Evolutionary conservation across 78 protist genomes (phyloP).

Genomic region (Tieghemostelium lacteum): DNA sequence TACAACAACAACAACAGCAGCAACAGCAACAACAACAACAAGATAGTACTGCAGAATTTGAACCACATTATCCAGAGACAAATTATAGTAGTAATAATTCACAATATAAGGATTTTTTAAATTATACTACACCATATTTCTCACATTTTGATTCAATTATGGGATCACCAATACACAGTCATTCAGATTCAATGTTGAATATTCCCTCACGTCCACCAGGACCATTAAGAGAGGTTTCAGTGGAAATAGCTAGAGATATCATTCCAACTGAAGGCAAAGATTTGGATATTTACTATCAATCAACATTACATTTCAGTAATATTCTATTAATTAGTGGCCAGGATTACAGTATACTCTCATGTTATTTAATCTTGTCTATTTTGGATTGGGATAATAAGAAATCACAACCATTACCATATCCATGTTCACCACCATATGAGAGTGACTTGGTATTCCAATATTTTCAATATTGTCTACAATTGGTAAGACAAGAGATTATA

Average conservation of each 20-base stretch:
- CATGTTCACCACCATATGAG: constrained; percentile 67
- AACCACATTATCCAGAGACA: background rate
- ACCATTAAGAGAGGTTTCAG: constrained; percentile 28
- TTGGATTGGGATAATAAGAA: constrained; percentile 76
- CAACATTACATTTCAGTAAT: constrained; percentile 42
- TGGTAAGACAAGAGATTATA: constrained; percentile 61
- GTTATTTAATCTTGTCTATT: constrained; percentile 36
- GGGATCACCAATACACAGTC: constrained; percentile 32
- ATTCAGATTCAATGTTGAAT: constrained; percentile 22
- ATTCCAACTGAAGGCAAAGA: constrained; percentile 65
- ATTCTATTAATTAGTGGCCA: background rate
- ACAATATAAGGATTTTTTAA: constrained; percentile 44
- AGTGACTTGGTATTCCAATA: constrained; percentile 70
- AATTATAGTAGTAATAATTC: background rate
- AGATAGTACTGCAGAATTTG: background rate
- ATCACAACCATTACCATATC: constrained; percentile 63
- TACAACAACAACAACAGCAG: constrained; percentile 7
- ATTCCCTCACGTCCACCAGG: constrained; percentile 74
- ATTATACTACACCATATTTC: constrained; percentile 27
- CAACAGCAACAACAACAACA: constrained; percentile 10
- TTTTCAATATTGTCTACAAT: constrained; percentile 36
- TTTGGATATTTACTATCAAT: constrained; percentile 47
- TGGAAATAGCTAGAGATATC: constrained; percentile 22
- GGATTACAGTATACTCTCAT: constrained; percentile 13
- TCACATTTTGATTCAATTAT: constrained; percentile 40